Evolutionary conservation across 352 stramenopile genomes (phyloP).

Genomic region (Pythium scleroteichum): DNA sequence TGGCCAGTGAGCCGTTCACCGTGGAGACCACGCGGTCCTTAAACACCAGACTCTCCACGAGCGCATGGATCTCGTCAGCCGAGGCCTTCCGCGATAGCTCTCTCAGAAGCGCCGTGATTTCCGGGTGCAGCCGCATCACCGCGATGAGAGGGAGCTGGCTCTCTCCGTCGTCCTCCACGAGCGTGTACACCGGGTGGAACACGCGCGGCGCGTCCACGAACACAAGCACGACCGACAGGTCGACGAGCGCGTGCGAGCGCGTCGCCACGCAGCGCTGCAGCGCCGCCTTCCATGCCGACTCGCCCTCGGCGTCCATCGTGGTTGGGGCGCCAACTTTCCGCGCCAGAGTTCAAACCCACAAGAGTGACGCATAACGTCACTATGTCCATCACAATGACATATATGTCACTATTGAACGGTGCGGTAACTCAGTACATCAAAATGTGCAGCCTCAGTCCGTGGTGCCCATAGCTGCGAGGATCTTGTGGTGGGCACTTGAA

Average conservation of each 20-base stretch:
- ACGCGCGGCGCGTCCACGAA: conserved; percentile 22
- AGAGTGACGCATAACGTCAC: background rate
- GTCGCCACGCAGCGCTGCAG: conserved; percentile 18
- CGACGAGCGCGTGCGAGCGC: conserved; percentile 15
- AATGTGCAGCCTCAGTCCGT: conserved; percentile 14
- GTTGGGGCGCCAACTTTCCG: background rate
- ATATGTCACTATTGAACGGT: conserved; percentile 14
- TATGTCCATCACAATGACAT: conserved; percentile 1
- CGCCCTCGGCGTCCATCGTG: background rate
- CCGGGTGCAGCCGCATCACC: conserved; percentile 21
- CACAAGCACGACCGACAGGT: conserved; percentile 14
- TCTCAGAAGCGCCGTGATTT: conserved; percentile 12
- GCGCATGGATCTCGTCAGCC: background rate
- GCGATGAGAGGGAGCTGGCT: conserved; percentile 12
- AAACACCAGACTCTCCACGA: conserved; percentile 26
- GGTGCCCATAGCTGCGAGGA: conserved; percentile 22
- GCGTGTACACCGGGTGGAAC: conserved; percentile 22
- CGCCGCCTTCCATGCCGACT: conserved; percentile 13
- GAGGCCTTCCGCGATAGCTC: background rate
- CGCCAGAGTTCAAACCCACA: background rate
- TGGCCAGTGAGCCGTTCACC: background rate
- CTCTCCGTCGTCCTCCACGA: conserved; percentile 5
- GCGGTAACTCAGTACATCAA: conserved; percentile 2
- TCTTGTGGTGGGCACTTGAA: conserved; percentile 28
- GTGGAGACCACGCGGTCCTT: conserved; percentile 3